Base-by-base conservation (phyloP, 2,329 filamentous ascomycete species). In the Fusarium virguliforme region DNA sequence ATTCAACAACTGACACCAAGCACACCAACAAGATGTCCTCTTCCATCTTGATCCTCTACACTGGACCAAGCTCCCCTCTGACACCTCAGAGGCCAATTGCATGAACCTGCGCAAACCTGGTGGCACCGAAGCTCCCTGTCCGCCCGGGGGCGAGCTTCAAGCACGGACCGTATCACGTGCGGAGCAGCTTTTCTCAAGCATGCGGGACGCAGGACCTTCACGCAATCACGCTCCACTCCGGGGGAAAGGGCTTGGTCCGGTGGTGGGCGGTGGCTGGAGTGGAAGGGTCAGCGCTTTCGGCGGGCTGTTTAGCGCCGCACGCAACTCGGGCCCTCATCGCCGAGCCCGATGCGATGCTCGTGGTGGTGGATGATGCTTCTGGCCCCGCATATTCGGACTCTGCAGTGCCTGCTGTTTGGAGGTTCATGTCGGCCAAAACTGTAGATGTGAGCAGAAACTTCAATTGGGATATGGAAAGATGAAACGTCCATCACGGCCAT, bases 21-120 rank as follows among this genome's bases (percentile, higher is more conserved):
- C 18, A 18, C 18, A 18, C 18, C 18, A 18, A 18, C 18, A 18
- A 18, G 18, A 18, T 18, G 18, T 18, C 18, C 18, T 18, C 18
- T 18, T 18, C 18, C 18, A 18, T 18, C 18, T 18, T 18, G 18
- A 18, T 18, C 18, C 18, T 18, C 18, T 18, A 18, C 18, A 18
- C 18, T 18, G 18, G 41, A 24, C 22, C 41, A 46, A 46, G 9
- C 41, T 46, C 22, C 18, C 41, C 41, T 65, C 66, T 68, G 62
- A 59, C 41, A 59, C 59, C 53, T 72, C 68, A 46, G 26, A 72
- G 71, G 66, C 67, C 65, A 71, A 70, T 69, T 59, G 56, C 56
- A 59, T 50, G 41, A 60, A 35, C 59, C 18, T 40, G 28, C 30
- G n/a, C 59, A 54, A 61, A 54, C n/a, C 59, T 51, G 50, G 60